These are phyloP conservation scores for Penicillium antarcticum DNA, from an alignment of 495 filamentous ascomycete species.

Conservation along the genomic window DNA sequence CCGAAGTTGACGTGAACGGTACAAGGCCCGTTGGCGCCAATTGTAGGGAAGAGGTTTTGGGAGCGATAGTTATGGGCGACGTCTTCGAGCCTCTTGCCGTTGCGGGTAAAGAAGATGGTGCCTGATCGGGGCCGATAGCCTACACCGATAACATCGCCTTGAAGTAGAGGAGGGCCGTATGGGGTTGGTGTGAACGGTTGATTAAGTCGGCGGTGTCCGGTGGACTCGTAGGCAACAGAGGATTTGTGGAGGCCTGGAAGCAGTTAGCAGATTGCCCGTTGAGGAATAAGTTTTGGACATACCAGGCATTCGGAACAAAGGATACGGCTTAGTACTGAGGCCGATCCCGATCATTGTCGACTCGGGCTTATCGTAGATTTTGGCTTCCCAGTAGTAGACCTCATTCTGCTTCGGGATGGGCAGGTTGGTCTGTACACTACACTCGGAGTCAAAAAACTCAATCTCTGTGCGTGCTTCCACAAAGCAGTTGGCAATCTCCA, in stretches of 20 bases:
- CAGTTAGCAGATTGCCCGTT: constrained; percentile 13
- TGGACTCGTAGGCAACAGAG: constrained; percentile 86
- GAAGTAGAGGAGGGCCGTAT: constrained; percentile 79
- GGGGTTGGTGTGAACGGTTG: constrained; percentile 77
- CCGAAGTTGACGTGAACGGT: constrained; percentile 96
- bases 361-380: constrained; percentile 96
- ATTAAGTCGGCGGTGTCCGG: constrained; percentile 81
- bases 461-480: constrained; percentile 95
- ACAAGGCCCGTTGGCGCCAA: constrained; percentile 91
- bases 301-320: constrained; percentile 92
- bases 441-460: constrained; percentile 97
- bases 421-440: constrained; percentile 94
- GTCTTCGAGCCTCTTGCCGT: constrained; percentile 95
- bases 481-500: constrained; percentile 99
- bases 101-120: constrained; percentile 95
- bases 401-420: constrained; percentile 98
- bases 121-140: constrained; percentile 94
- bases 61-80: constrained; percentile 88
- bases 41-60: constrained; percentile 94
- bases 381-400: constrained; percentile 99
- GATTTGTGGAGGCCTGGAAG: constrained; percentile 79
- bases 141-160: constrained; percentile 94
- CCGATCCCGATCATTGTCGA: constrained; percentile 80
- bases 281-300: constrained; percentile 17
- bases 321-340: constrained; percentile 94